phyloP scores from a whole-genome alignment of 2,329 filamentous ascomycete species.

The Harringtonia aguacate region DNA sequence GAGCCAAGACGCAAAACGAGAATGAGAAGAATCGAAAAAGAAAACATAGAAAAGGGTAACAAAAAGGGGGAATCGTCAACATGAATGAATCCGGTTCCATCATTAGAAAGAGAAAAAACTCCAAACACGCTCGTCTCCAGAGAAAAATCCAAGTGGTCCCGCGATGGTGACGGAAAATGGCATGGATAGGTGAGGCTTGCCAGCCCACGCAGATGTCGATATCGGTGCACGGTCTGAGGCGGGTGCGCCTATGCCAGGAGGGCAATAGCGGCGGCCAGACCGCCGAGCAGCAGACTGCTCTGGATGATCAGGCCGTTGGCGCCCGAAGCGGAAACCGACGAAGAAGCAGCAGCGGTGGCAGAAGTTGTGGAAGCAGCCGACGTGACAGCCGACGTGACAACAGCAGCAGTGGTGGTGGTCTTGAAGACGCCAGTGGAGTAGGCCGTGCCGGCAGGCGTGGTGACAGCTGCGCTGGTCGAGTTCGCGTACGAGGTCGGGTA shows the following conservation, averaged over 20 bases:
- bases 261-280: slow-evolving; percentile 27
- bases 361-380: no score
- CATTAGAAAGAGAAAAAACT: neutral
- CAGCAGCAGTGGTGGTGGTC: neutral
- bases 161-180: neutral
- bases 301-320: slow-evolving; percentile 26
- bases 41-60: neutral
- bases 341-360: neutral
- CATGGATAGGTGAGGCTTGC: neutral
- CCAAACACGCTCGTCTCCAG: neutral
- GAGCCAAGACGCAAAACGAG: slow-evolving; percentile 4
- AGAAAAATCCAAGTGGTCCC: neutral
- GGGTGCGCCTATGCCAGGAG: slow-evolving; percentile 21
- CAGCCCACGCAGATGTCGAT: neutral
- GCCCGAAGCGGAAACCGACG: slow-evolving; percentile 11
- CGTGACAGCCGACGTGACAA: slow-evolving; percentile 3
- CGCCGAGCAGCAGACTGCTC: slow-evolving; percentile 27
- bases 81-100: neutral
- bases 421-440: neutral
- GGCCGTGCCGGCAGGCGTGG: slow-evolving; percentile 8
- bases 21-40: slow-evolving; percentile 3
- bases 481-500: slow-evolving; percentile 14
- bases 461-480: slow-evolving; percentile 13
- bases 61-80: neutral
- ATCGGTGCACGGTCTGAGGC: neutral